These are phyloP conservation scores for Penicillium mononematosum DNA, from an alignment of 495 filamentous ascomycete species.

Conservation along the genomic window DNA sequence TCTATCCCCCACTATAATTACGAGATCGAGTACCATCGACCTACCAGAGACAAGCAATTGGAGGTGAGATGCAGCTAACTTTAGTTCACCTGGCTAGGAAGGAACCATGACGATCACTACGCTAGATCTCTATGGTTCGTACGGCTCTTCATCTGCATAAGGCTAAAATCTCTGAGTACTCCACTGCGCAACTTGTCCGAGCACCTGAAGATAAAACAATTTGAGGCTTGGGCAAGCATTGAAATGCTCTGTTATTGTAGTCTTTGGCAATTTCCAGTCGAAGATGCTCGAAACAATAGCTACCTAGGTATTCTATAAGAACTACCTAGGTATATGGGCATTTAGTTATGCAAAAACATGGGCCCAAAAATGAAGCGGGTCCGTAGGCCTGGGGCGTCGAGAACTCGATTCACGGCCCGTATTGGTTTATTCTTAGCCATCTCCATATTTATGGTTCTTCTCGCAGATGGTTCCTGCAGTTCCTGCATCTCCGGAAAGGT, in stretches of 20 bases:
- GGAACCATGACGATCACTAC: background rate
- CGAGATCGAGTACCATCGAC: background rate
- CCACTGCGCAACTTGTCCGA: conserved; percentile 1
- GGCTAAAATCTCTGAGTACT: background rate
- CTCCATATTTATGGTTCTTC: background rate
- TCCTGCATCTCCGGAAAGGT: background rate
- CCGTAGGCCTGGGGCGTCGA: background rate
- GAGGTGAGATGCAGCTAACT: background rate
- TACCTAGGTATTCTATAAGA: background rate
- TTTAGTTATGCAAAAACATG: background rate
- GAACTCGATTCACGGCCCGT: background rate
- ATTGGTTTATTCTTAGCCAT: conserved; percentile 7
- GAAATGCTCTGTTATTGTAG: background rate
- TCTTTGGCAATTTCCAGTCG: background rate
- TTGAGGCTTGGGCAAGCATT: background rate
- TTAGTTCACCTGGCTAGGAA: conserved; percentile 1
- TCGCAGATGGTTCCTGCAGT: background rate
- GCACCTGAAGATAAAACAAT: background rate
- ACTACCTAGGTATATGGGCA: background rate
- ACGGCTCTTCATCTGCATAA: background rate
- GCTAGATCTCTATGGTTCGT: background rate
- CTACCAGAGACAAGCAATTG: conserved; percentile 1
- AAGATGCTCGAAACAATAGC: background rate
- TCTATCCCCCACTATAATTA: background rate
- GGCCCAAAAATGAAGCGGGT: conserved; percentile 1